Evolutionary conservation across 495 filamentous ascomycete genomes (phyloP).

Genomic region (Rhizodiscina lignyota): DNA sequence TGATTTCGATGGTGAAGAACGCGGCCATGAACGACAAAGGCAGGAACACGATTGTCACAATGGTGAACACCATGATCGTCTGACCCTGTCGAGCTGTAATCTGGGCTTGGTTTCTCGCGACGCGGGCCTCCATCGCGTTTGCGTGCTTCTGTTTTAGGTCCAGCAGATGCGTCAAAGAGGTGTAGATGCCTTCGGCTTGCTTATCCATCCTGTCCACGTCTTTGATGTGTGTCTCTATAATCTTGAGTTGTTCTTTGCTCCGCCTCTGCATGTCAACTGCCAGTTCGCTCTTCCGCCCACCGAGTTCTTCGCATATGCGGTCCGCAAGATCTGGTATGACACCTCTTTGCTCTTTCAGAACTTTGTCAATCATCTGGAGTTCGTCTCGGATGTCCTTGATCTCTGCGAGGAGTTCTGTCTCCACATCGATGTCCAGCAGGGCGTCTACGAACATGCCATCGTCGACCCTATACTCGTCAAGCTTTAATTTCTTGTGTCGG

Average conservation of each 20-base stretch:
- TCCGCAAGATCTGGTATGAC: conserved; percentile 38
- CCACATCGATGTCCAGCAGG: conserved; percentile 49
- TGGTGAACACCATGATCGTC: conserved; percentile 60
- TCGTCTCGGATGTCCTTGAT: conserved; percentile 60
- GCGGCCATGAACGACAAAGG: conserved; percentile 51
- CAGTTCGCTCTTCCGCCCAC: conserved; percentile 29
- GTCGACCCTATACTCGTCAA: conserved; percentile 13
- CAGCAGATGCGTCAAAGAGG: conserved; percentile 43
- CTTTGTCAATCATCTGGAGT: conserved; percentile 50
- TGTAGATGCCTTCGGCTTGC: conserved; percentile 47
- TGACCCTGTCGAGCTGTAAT: conserved; percentile 51
- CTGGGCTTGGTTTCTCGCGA: conserved; percentile 48
- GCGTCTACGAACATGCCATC: conserved; percentile 40
- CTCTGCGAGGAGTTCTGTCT: conserved; percentile 48
- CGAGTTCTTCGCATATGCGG: conserved; percentile 26
- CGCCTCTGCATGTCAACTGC: conserved; percentile 38
- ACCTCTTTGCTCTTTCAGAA: conserved; percentile 40
- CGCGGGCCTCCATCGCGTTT: conserved; percentile 53
- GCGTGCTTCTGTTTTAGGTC: conserved; percentile 53
- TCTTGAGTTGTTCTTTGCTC: conserved; percentile 41
- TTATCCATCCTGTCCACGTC: conserved; percentile 54
- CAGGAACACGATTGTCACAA: conserved; percentile 54
- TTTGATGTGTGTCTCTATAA: conserved; percentile 43
- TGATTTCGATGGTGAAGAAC: conserved; percentile 49
- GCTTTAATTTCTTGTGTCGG: conserved; percentile 19